Percentiles rank a stretch among this genome's conserved stretches.
These are phyloP conservation scores for Clavulina sp. DNA, from an alignment of 768 basidiomycete genomes.

Conservation along the genomic window DNA sequence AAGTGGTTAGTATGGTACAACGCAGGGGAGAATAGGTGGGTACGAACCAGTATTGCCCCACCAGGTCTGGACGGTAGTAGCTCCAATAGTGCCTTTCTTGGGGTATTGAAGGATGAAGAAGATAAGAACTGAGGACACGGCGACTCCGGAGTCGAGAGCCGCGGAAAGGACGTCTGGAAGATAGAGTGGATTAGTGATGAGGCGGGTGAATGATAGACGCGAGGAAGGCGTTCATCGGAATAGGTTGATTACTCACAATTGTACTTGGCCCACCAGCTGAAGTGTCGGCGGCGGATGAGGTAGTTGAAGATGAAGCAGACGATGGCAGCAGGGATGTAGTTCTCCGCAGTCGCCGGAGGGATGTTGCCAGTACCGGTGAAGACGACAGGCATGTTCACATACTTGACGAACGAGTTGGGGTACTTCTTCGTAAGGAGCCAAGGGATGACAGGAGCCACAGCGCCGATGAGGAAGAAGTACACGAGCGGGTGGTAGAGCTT, in stretches of 20 bases:
- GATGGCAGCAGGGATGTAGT: constrained; percentile 33
- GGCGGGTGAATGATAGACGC: no score
- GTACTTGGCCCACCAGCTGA: constrained; percentile 13
- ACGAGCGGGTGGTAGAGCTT: constrained; percentile 46
- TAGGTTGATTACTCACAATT: constrained; percentile 12
- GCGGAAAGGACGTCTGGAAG: constrained; percentile 14
- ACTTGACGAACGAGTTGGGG: constrained; percentile 43
- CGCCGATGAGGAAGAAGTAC: constrained; percentile 67
- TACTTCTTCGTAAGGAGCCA: constrained; percentile 40
- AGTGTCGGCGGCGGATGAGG: constrained; percentile 11
- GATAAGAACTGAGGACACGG: constrained; percentile 17
- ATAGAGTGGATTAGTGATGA: no score
- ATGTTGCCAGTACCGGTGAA: constrained; percentile 44
- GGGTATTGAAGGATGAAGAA: constrained; percentile 39
- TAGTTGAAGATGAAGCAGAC: constrained; percentile 13
- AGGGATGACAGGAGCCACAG: constrained; percentile 36
- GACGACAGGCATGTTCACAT: constrained; percentile 45
- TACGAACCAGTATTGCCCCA: constrained; percentile 71
- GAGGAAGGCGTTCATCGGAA: no score
- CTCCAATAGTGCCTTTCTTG: constrained; percentile 38
- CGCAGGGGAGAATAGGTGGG: no score
- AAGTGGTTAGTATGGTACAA: no score
- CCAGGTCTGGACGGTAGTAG: constrained; percentile 37
- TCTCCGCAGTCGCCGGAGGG: constrained; percentile 49
- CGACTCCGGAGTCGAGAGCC: constrained; percentile 16